Evolutionary conservation across 176 grass and related monocot species (phyloP), one percentile per base, ranked within the genome.

Genomic region (Melocanna baccifera): DNA sequence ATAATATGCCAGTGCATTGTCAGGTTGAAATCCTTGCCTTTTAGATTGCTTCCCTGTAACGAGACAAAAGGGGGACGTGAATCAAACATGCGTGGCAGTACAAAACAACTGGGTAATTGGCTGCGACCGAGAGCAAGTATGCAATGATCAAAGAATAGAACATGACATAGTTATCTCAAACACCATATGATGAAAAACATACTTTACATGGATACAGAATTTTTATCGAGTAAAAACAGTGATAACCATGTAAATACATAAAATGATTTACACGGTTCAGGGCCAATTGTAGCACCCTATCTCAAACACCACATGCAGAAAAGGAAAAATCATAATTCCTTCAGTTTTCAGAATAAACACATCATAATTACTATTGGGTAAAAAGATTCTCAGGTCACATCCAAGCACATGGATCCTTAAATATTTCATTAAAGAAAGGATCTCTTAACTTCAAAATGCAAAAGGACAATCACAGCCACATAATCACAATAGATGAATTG

Each of bases 1-100:
- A 99, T 99, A 50, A 99, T 91, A 51, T 99, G 96, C 96, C 96
- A 99, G 78, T 99, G 96, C 90, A 99, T 90, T 5, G 96, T 99
- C 90, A 99, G 77, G 75, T 99, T 99, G 50, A 92, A 99, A 42
- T 96, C 96, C 75, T 92, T 99, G 42, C 93, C 90, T 58, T 91
- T 94, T 41, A 99, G 80, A 83, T 99, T 92, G 89, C 93, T 94
- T 83, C 96, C 96, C 96, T 99, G 70, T 71, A 89, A 20, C 22
- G 3, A 53, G 53, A 71, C 22, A 47, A 12, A 61, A 20, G 4
- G 9, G 0, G 3, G 57, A 0, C 14, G 4, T 34, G 32, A 34
- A 34, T 34, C 32, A 34, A 34, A 4, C 32, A 34, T 40, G 12
- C 34, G 64, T 12, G 12, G 4, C 2, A 40, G 7, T 63, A 34